Evolutionary conservation across 441 rosid species (phyloP), one percentile per base, ranked within the genome.

Genomic region (Populus hybrid): DNA sequence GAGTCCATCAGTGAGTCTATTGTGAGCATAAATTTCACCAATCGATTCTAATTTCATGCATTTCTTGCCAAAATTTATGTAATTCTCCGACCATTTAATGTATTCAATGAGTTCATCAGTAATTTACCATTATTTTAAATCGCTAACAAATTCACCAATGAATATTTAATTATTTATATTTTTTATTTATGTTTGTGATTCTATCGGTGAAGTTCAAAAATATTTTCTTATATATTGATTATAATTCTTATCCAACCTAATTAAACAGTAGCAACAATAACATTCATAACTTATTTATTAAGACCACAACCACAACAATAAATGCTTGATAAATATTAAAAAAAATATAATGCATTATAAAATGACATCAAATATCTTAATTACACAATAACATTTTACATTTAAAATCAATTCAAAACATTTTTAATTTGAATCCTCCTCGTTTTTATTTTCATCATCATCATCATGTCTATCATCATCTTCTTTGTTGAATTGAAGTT

Each of bases 1-100:
- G 7, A 16, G 6, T 4, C 6, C 1, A 0, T 50, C 3, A 0
- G 0, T 7, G 10, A 8, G 40, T 36, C 0, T 36, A 36, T 2
- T 18, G 7, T 1, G 1, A 50, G 7, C 12, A 50, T 50, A 6
- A 50, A 14, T 14, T 4, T 50, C 7, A 4, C 59, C 6, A 0
- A 5, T 50, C 18, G 7, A 14, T 50, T 16, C 59, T 6, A 50
- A 50, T 50, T 50, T 14, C 20, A 50, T 50, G 20, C n/a, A 50
- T 50, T 50, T 50, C 20, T 50, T 14, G 7, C 20, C 18, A 50
- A 50, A 1, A 1, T 50, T 4, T 16, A 4, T 50, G 7, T 50
- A 16, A 50, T 50, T 50, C n/a, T 14, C 1, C 0, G 7, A 14
- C 14, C 2, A 4, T 50, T 50, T 14, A 14, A 50, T 2, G 1